Evolutionary conservation across 2,329 filamentous ascomycete species (phyloP), one percentile per base, ranked within the genome.

Genomic region (Lecanoromycetidae sp.): DNA sequence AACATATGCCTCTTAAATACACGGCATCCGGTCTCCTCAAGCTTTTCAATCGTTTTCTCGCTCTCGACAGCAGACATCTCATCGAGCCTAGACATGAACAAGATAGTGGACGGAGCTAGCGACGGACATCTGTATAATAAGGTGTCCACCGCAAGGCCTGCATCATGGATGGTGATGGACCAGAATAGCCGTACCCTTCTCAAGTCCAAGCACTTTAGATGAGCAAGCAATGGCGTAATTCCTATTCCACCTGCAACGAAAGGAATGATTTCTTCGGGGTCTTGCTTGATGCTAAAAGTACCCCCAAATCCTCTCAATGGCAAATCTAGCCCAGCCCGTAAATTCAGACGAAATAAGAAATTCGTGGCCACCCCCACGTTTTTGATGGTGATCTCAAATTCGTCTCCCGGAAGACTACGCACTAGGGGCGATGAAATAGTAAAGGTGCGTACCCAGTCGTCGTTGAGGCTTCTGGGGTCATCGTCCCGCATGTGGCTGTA

Each of bases 401-500:
- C 71, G 29, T 69, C 57, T 47, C 63, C 50, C 42, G 63, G 51
- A 33, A 60, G 53, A 34, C 56, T 47, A 55, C 61, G n/a, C 39
- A 53, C 61, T 43, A 50, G 79, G 76, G 1, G 67, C 63, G 74
- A 84, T 1, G 82, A 84, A 0, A 94, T 73, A 2, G 87, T 94
- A 58, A 94, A 94, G 0, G 86, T 93, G 23, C 87, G 71, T 4
- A 91, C 70, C 52, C 78, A 88, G 59, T 94, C 86, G 59, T 94
- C 87, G 56, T 94, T 94, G 13, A 94, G 61, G 55, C 79, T 84
- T 53, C 73, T 72, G 4, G 87, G 87, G 54, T 93, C 85, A 48
- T 83, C 77, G 53, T 93, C 80, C 2, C 79, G 71, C 87, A 94
- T 94, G 60, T 94, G 87, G 40, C 73, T 76, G 62, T 87, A 94